Evolutionary conservation across 169 alveolate species (phyloP).

Genomic region (Plasmodium vivax): DNA sequence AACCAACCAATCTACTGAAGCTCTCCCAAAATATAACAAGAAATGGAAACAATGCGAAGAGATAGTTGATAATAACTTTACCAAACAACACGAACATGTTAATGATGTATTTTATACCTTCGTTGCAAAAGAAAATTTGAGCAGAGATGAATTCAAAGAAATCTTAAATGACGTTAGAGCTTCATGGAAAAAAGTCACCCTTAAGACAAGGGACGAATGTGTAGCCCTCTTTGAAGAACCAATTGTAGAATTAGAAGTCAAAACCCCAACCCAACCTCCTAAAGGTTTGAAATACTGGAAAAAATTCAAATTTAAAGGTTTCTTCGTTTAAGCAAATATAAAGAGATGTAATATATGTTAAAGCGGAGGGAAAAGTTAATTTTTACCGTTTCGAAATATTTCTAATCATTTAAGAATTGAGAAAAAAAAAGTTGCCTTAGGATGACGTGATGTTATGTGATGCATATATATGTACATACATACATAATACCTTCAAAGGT

Average conservation of each 20-base stretch:
- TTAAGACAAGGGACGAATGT: not conserved
- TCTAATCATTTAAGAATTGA: not conserved
- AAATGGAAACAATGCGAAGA: slow-evolving; percentile 1
- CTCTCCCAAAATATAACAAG: not conserved
- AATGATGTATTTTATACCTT: not conserved
- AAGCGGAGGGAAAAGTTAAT: not conserved
- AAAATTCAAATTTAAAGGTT: not conserved
- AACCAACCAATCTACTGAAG: not conserved
- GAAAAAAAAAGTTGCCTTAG: not conserved
- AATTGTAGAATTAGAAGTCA: no score
- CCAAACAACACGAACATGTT: not conserved
- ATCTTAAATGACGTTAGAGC: not conserved
- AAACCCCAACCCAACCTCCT: not conserved
- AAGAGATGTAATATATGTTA: not conserved
- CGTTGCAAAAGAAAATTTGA: not conserved
- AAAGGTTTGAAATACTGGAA: not conserved
- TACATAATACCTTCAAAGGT: not conserved
- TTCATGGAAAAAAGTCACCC: not conserved
- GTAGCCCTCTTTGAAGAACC: not conserved
- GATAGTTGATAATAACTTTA: not conserved
- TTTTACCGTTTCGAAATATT: not conserved
- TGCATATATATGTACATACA: not conserved
- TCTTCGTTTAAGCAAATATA: not conserved
- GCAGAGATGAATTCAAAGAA: not conserved
- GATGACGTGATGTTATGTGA: not conserved